Percentiles rank a stretch among this genome's conserved stretches.
Conservation (phyloP, 2,329 filamentous ascomycete species). For the Trichoderma brevicompactum region DNA sequence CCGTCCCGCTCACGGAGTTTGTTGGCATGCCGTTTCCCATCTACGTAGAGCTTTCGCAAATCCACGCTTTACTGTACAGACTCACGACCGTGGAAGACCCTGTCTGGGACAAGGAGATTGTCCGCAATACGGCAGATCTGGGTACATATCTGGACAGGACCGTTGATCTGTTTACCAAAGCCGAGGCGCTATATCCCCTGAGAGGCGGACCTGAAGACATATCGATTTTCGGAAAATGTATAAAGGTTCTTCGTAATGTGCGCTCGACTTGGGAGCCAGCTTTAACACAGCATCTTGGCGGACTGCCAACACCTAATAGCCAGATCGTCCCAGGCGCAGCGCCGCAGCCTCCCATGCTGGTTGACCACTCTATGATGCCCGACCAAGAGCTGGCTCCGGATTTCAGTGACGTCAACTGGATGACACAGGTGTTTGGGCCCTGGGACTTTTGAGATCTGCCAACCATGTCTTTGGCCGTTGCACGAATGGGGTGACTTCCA, state of each 20-base stretch:
- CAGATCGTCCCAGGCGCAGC: slow-evolving; percentile 32
- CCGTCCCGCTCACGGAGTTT: slow-evolving; percentile 38
- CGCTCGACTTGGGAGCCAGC: slow-evolving; percentile 44
- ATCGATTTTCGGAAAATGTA: slow-evolving; percentile 40
- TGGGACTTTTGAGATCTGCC: slow-evolving; percentile 40
- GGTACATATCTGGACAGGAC: slow-evolving; percentile 43
- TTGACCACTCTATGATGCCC: slow-evolving; percentile 29
- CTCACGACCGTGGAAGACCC: slow-evolving; percentile 47
- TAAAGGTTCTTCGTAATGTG: slow-evolving; percentile 44
- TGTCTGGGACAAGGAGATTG: slow-evolving; percentile 47
- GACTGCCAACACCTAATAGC: slow-evolving; percentile 39
- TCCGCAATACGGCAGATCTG: slow-evolving; percentile 44
- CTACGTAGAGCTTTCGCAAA: slow-evolving; percentile 44
- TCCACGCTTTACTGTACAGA: slow-evolving; percentile 45
- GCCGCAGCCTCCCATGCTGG: slow-evolving; percentile 21
- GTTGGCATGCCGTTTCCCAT: slow-evolving; percentile 42
- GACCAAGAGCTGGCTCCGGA: slow-evolving; percentile 36
- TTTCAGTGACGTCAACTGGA: slow-evolving; percentile 45
- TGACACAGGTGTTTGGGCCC: slow-evolving; percentile 46
- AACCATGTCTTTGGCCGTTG: background rate
- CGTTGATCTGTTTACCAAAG: slow-evolving; percentile 40
- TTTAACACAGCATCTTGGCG: slow-evolving; percentile 38
- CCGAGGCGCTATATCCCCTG: slow-evolving; percentile 38
- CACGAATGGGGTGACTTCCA: background rate
- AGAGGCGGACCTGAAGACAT: slow-evolving; percentile 39